phyloP scores from a whole-genome alignment of 257 asterid genomes.

The Salvia miltiorrhiza region DNA sequence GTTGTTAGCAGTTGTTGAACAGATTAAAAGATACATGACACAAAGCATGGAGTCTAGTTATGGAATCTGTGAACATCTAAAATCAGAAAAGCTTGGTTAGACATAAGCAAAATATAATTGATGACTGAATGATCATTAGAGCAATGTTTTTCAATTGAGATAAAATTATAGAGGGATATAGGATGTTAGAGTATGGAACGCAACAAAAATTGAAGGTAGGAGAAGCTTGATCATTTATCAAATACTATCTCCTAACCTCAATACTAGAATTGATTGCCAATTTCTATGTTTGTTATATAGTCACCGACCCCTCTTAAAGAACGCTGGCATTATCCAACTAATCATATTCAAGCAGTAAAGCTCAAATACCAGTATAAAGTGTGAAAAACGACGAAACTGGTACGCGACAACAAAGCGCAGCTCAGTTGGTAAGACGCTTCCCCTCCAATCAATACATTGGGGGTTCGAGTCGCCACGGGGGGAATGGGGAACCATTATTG shows the following conservation, averaged over 20 bases:
- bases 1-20: not conserved
- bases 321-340: not conserved
- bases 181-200: not conserved
- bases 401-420: not conserved
- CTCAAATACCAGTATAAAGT: not conserved
- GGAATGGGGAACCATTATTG: too few species aligned
- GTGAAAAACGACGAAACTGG: not conserved
- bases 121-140: not conserved
- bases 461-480: too few species aligned
- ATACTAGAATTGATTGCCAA: not conserved
- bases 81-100: not conserved
- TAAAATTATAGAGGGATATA: not conserved
- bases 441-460: not conserved
- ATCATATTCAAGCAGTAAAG: not conserved
- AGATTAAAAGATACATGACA: not conserved
- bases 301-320: not conserved
- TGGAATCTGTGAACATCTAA: not conserved
- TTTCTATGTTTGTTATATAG: not conserved
- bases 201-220: not conserved
- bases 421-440: too few species aligned
- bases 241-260: not conserved
- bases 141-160: not conserved
- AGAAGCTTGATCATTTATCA: not conserved
- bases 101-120: not conserved
- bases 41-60: not conserved